phyloP scores from a whole-genome alignment of 805 yeast genomes.

The Yarrowia sp. region DNA sequence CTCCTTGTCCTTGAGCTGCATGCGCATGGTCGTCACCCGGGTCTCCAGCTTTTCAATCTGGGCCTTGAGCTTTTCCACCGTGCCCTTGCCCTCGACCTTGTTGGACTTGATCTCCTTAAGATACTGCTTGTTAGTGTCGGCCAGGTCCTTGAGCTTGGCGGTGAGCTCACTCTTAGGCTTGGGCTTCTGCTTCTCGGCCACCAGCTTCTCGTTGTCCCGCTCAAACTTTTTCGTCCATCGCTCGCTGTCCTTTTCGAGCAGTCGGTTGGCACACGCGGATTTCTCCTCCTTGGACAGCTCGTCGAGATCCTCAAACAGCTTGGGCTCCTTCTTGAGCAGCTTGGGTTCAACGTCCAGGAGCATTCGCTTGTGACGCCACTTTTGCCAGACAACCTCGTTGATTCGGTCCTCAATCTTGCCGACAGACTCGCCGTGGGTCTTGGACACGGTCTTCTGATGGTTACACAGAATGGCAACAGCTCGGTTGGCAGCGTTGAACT shows the following conservation, averaged over 20 bases:
- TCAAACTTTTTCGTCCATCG: conserved; percentile 68
- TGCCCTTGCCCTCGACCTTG: conserved; percentile 59
- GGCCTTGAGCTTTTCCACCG: conserved; percentile 72
- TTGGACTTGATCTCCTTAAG: conserved; percentile 65
- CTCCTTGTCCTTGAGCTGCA: conserved; percentile 88
- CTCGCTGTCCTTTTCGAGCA: conserved; percentile 71
- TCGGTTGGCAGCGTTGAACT: conserved; percentile 92
- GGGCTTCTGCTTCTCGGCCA: conserved; percentile 61
- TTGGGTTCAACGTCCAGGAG: conserved; percentile 68
- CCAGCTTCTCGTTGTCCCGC: conserved; percentile 78
- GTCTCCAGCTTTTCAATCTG: conserved; percentile 77
- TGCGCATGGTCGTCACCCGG: conserved; percentile 68
- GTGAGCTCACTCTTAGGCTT: conserved; percentile 64
- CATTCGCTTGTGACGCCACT: conserved; percentile 73
- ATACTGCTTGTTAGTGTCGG: conserved; percentile 54
- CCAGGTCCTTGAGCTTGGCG: conserved; percentile 61
- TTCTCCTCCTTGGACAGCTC: conserved; percentile 72
- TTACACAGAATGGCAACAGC: conserved; percentile 95
- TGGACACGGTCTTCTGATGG: conserved; percentile 92
- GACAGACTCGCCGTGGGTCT: conserved; percentile 81
- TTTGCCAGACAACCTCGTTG: conserved; percentile 85
- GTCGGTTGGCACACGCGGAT: conserved; percentile 60
- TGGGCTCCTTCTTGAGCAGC: conserved; percentile 58
- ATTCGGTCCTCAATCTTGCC: conserved; percentile 79
- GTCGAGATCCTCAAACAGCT: conserved; percentile 71